phyloP scores from a whole-genome alignment of 2,329 filamentous ascomycete genomes.

The Fusarium sp. region DNA sequence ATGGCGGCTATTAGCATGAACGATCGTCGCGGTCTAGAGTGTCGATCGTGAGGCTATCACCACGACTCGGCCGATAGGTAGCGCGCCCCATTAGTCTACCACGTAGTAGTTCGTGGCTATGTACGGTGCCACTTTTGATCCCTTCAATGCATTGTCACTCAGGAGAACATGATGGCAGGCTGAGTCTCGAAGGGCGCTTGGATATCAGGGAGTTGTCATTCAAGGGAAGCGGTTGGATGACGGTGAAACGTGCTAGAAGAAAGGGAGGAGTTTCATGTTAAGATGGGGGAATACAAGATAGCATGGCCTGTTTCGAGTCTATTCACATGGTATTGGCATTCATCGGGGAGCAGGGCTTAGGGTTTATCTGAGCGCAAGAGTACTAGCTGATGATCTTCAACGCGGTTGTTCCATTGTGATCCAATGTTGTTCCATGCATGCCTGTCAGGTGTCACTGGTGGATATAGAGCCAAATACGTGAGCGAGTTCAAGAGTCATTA shows the following conservation, averaged over 20 bases:
- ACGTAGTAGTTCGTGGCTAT: background rate
- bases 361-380: background rate
- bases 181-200: background rate
- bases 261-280: constrained; percentile 13
- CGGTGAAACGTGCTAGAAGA: constrained; percentile 33
- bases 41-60: constrained; percentile 31
- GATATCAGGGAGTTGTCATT: background rate
- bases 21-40: constrained; percentile 12
- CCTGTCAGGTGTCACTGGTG: constrained; percentile 3
- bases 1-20: background rate
- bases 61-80: constrained; percentile 21
- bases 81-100: background rate
- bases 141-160: background rate
- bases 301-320: constrained; percentile 8
- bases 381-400: constrained; percentile 8
- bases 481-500: background rate
- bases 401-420: background rate
- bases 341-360: background rate
- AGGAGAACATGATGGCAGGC: background rate
- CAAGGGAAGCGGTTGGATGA: background rate
- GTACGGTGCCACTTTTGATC: background rate
- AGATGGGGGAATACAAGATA: background rate
- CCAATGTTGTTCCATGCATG: constrained; percentile 3
- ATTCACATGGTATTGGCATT: background rate
- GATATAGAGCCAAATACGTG: background rate